Evolutionary conservation across 768 basidiomycete species (phyloP).

Genomic region (Phanerodontia chrysosporium): DNA sequence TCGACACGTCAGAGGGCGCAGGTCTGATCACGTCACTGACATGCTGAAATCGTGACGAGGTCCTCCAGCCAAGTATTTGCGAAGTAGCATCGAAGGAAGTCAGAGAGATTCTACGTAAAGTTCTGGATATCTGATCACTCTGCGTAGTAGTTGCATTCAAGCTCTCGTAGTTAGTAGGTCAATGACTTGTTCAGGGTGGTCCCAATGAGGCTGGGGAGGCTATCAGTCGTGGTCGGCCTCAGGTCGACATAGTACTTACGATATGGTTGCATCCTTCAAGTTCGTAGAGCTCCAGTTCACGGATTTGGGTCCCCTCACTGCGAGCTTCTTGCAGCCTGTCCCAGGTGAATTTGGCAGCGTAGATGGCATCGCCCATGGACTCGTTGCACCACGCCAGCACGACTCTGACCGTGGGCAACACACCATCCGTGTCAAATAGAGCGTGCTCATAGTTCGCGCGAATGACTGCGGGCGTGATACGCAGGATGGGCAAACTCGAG

Average conservation of each 20-base stretch:
- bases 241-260: conserved; percentile 7
- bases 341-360: neutral
- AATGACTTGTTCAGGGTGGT: conserved; percentile 13
- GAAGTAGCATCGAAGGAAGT: no score
- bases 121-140: no score
- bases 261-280: conserved; percentile 16
- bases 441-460: conserved; percentile 6
- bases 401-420: conserved; percentile 2
- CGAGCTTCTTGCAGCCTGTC: neutral
- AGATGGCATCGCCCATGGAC: conserved; percentile 7
- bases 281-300: neutral
- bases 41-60: no score
- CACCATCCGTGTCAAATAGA: conserved; percentile 7
- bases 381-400: conserved; percentile 12
- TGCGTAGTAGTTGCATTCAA: no score
- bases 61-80: no score
- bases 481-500: neutral
- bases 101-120: no score
- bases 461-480: neutral
- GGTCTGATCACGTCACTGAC: no score
- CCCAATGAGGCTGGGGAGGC: conserved; percentile 17
- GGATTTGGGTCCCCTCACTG: neutral
- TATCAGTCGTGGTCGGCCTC: neutral
- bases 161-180: neutral
- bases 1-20: no score